Evolutionary conservation across 768 basidiomycete genomes (phyloP).

Genomic region (Tulasnella sp.): DNA sequence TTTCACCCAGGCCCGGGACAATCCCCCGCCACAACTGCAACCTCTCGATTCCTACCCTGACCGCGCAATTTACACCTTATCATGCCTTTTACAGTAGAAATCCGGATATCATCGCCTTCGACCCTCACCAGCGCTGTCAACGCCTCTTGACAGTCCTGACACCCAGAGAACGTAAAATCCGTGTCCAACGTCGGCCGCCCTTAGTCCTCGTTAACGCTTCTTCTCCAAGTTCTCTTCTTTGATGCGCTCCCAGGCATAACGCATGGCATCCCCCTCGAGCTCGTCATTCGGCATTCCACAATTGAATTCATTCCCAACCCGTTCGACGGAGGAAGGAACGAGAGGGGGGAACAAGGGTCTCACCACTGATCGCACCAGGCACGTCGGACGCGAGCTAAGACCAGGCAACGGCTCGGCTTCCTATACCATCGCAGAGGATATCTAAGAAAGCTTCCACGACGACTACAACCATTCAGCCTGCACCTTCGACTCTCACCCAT

Average conservation of each 20-base stretch:
- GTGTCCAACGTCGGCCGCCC: neutral
- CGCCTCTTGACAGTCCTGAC: neutral
- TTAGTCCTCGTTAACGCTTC: neutral
- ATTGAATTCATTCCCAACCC: neutral
- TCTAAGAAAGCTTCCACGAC: neutral
- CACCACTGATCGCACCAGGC: too few species aligned
- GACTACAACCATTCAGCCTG: neutral
- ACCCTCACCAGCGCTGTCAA: neutral
- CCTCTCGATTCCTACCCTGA: neutral
- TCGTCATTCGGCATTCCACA: neutral
- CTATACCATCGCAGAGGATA: neutral
- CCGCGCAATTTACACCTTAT: constrained; percentile 5
- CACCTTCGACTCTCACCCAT: constrained; percentile 2
- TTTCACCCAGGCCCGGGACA: neutral
- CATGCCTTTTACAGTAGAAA: neutral
- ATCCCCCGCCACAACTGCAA: neutral
- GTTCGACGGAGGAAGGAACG: neutral
- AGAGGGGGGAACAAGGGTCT: neutral
- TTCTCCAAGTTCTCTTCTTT: constrained; percentile 1
- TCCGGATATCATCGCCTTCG: neutral
- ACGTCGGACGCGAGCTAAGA: neutral
- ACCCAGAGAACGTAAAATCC: neutral
- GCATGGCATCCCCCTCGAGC: neutral
- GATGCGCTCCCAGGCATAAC: constrained; percentile 1
- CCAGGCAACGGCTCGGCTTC: neutral